These are phyloP conservation scores for Cutaneotrichosporon daszewskae DNA, from an alignment of 1,284 basidiomycete genomes.

Conservation along the genomic window DNA sequence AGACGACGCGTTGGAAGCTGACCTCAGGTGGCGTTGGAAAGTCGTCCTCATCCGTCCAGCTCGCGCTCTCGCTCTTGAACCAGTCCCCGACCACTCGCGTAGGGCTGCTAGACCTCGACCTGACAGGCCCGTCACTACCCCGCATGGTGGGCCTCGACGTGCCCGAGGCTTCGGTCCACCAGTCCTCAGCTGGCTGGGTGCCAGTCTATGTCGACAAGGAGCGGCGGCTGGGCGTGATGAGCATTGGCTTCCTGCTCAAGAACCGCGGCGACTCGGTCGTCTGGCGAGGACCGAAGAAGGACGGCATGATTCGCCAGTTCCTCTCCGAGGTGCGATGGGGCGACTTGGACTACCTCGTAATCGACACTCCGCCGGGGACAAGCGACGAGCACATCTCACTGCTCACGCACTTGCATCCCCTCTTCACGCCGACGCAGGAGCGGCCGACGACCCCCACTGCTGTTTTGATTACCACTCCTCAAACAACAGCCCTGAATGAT, in stretches of 20 bases:
- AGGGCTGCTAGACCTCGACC: conserved; percentile 90
- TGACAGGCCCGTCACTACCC: conserved; percentile 94
- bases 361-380: conserved; percentile 97
- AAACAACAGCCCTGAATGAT: conserved; percentile 91
- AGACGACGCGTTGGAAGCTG: background rate
- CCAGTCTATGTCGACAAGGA: conserved; percentile 85
- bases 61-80: conserved; percentile 78
- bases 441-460: conserved; percentile 56
- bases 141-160: conserved; percentile 93
- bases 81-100: conserved; percentile 59
- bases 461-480: conserved; percentile 93
- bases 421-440: conserved; percentile 57
- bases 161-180: conserved; percentile 60
- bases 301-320: conserved; percentile 99
- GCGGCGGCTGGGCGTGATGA: conserved; percentile 83
- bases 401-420: conserved; percentile 84
- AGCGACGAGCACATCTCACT: conserved; percentile 97
- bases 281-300: conserved; percentile 99
- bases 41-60: conserved; percentile 87
- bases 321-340: conserved; percentile 95
- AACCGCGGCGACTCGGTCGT: conserved; percentile 88
- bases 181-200: conserved; percentile 94
- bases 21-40: conserved; percentile 85
- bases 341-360: conserved; percentile 88
- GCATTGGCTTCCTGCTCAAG: conserved; percentile 89